A percentile compares a stretch with the other conserved stretches of the same genome.
phyloP scores from a whole-genome alignment of 1,284 basidiomycete species.

The Sphaerobolus stellatus region DNA sequence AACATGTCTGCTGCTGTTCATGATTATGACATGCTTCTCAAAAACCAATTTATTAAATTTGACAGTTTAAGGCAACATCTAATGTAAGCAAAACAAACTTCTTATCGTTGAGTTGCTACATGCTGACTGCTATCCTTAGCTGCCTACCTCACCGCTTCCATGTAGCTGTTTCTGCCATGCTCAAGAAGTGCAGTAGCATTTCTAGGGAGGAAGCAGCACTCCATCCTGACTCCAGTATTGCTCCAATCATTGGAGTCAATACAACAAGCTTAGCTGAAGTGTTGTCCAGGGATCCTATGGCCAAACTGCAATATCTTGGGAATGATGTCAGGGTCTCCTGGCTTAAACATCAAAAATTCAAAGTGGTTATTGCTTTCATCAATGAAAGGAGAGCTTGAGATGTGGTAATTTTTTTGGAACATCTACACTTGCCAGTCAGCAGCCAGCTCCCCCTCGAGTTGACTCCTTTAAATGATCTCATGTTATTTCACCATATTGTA shows the following conservation, averaged over 20 bases:
- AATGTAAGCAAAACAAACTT: neutral
- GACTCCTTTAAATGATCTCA: neutral
- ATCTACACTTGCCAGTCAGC: no score
- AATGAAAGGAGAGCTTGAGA: neutral
- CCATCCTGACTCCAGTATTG: neutral
- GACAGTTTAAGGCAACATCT: neutral
- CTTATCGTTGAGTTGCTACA: neutral
- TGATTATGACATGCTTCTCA: constrained; percentile 1
- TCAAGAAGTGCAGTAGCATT: neutral
- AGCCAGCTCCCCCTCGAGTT: neutral
- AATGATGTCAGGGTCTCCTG: neutral
- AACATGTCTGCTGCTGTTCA: constrained; percentile 2
- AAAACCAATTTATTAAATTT: neutral
- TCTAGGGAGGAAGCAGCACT: neutral
- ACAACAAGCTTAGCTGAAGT: neutral
- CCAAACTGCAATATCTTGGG: neutral
- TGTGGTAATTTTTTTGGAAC: neutral
- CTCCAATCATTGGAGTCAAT: neutral
- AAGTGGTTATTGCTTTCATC: neutral
- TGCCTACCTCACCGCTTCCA: neutral
- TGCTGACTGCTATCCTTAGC: neutral
- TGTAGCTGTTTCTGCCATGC: neutral
- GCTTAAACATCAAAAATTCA: neutral
- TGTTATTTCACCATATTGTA: neutral
- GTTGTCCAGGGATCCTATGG: neutral